phyloP scores from a whole-genome alignment of 768 basidiomycete species.

The Rhodotorula paludigena region DNA sequence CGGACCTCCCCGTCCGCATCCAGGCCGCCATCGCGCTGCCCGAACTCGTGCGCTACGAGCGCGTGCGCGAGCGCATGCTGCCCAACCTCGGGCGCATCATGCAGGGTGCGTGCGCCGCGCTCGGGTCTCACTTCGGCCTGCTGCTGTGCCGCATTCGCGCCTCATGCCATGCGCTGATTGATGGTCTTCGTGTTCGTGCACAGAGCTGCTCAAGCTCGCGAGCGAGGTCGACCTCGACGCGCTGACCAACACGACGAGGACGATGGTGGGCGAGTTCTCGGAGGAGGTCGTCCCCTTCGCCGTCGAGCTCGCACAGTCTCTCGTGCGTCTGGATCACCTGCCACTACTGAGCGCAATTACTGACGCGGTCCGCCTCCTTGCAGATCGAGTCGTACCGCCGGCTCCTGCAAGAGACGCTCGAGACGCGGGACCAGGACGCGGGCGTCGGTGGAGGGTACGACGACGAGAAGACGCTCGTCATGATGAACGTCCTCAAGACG shows the following conservation, averaged over 20 bases:
- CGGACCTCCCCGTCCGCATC: slow-evolving; percentile 74
- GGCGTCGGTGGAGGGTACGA: slow-evolving; percentile 54
- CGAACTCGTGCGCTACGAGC: slow-evolving; percentile 59
- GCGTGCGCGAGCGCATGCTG: slow-evolving; percentile 65
- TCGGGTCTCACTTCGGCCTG: no score
- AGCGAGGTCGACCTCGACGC: slow-evolving; percentile 86
- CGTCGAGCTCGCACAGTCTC: slow-evolving; percentile 66
- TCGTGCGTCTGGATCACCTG: no score
- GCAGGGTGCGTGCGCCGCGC: slow-evolving; percentile 55
- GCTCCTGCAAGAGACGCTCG: slow-evolving; percentile 61
- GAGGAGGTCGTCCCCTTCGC: slow-evolving; percentile 79
- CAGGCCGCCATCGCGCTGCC: slow-evolving; percentile 76
- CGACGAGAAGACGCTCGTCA: slow-evolving; percentile 72
- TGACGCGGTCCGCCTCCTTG: no score
- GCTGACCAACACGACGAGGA: slow-evolving; percentile 74
- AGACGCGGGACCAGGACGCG: slow-evolving; percentile 51
- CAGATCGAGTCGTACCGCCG: slow-evolving; percentile 80
- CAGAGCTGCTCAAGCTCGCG: slow-evolving; percentile 55
- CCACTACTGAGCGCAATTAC: no score
- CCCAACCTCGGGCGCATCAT: slow-evolving; percentile 81
- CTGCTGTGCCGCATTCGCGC: background rate
- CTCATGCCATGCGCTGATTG: background rate
- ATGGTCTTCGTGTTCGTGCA: no score
- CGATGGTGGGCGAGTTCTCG: slow-evolving; percentile 79
- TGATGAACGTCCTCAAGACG: slow-evolving; percentile 66